These are phyloP conservation scores for Aspergillus candidus DNA, from an alignment of 2,329 filamentous ascomycete genomes.

Conservation along the genomic window DNA sequence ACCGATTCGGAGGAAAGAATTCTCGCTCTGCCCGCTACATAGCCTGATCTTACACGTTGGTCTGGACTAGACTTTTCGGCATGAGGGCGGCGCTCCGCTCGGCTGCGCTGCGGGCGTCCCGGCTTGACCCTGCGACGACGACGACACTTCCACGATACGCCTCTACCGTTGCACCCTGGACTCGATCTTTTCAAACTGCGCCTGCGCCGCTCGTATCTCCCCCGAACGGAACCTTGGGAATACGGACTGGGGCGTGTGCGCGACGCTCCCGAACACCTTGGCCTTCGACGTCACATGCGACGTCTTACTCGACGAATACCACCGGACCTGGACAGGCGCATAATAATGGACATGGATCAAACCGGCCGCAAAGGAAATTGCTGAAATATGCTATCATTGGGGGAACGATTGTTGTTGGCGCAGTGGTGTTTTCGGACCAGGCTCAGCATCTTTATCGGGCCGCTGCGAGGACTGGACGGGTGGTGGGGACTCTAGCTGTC, in stretches of 20 bases:
- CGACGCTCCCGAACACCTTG: neutral
- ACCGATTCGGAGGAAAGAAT: too few relatives aligned
- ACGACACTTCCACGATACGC: conserved; percentile 15
- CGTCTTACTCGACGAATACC: conserved; percentile 16
- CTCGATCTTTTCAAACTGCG: conserved; percentile 3
- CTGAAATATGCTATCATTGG: conserved; percentile 30
- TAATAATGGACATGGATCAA: conserved; percentile 7
- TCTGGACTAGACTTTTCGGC: conserved; percentile 12
- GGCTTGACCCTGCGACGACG: conserved; percentile 24
- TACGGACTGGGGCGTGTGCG: neutral
- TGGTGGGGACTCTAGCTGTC: conserved; percentile 65
- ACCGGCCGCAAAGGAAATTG: conserved; percentile 17
- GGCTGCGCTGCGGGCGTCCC: conserved; percentile 27
- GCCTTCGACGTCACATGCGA: conserved; percentile 1
- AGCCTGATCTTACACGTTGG: too few relatives aligned
- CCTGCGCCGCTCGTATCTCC: neutral
- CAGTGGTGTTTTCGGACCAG: conserved; percentile 55
- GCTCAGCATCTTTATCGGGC: conserved; percentile 71
- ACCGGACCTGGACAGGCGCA: conserved; percentile 8
- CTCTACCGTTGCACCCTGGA: conserved; percentile 12
- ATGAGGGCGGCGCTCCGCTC: conserved; percentile 30
- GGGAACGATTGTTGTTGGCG: conserved; percentile 36
- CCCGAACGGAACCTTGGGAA: too few relatives aligned
- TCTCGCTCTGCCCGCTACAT: too few relatives aligned
- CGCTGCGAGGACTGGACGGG: conserved; percentile 69